Conservation (phyloP, 2,329 filamentous ascomycete species). For the Ophiostoma pallidulum region DNA sequence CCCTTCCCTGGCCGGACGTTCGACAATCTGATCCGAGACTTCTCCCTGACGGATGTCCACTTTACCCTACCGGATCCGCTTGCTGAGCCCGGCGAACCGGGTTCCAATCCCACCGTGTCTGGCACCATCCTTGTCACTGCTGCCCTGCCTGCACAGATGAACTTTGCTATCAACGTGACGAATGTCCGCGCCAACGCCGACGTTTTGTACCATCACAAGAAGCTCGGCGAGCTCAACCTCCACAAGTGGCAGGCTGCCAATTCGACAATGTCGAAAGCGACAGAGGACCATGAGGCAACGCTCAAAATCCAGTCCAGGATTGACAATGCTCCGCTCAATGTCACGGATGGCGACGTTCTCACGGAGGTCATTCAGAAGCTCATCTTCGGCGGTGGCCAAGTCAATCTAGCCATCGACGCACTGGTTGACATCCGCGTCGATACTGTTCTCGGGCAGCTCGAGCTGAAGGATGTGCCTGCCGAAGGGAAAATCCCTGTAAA, state of each 20-base stretch:
- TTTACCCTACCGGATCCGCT: constrained; percentile 76
- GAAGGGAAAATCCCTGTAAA: constrained; percentile 83
- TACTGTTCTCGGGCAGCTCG: constrained; percentile 72
- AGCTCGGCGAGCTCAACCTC: constrained; percentile 74
- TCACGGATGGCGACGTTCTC: constrained; percentile 73
- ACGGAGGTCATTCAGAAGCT: constrained; percentile 71
- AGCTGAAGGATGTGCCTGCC: constrained; percentile 74
- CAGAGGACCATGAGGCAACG: constrained; percentile 47
- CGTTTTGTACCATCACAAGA: constrained; percentile 66
- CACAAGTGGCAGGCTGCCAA: constrained; percentile 75
- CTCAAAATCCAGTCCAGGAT: constrained; percentile 70
- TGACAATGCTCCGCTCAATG: constrained; percentile 67
- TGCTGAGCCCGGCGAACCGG: constrained; percentile 64
- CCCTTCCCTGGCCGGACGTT: constrained; percentile 75
- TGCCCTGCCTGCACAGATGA: constrained; percentile 73
- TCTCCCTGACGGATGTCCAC: constrained; percentile 74
- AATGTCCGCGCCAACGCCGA: constrained; percentile 68
- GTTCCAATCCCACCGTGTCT: constrained; percentile 68
- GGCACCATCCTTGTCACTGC: constrained; percentile 74
- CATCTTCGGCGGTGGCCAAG: constrained; percentile 59
- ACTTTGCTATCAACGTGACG: constrained; percentile 71
- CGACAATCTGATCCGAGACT: constrained; percentile 77
- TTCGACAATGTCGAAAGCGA: constrained; percentile 57
- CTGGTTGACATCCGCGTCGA: constrained; percentile 73
- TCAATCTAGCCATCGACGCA: constrained; percentile 68